A percentile compares a stretch with the other conserved stretches of the same genome.
Conservation (phyloP, 2,329 filamentous ascomycete species). For the Ophioceras dolichostomum region DNA sequence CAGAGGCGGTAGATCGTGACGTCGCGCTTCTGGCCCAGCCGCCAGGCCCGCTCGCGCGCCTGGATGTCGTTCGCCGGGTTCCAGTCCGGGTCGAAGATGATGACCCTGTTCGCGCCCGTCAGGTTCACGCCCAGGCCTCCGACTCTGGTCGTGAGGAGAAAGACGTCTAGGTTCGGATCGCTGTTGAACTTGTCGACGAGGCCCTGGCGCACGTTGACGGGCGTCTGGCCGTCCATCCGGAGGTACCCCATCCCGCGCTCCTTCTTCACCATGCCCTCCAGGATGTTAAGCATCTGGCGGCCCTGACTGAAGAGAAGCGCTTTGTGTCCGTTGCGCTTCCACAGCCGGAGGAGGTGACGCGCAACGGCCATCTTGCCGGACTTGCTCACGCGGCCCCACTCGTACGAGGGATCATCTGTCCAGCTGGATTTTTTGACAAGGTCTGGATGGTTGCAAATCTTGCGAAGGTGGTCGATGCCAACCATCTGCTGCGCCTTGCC, state of each 20-base stretch:
- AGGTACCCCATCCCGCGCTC: constrained; percentile 62
- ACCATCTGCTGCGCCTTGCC: constrained; percentile 70
- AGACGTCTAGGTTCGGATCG: constrained; percentile 67
- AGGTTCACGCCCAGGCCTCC: constrained; percentile 89
- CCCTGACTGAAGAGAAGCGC: constrained; percentile 88
- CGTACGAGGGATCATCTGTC: constrained; percentile 37
- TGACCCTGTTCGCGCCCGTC: constrained; percentile 88
- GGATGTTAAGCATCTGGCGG: constrained; percentile 87
- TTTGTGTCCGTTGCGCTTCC: constrained; percentile 86
- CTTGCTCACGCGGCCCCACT: constrained; percentile 65
- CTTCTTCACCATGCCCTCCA: constrained; percentile 65
- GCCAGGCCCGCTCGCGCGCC: constrained; percentile 90
- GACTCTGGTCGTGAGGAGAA: constrained; percentile 89
- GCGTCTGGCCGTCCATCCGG: constrained; percentile 88
- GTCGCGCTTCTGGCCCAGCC: constrained; percentile 85
- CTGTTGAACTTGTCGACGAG: constrained; percentile 92
- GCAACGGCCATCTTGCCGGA: constrained; percentile 97
- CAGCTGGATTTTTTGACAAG: constrained; percentile 53
- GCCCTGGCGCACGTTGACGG: constrained; percentile 75
- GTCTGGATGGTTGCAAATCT: constrained; percentile 97
- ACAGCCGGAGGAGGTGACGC: constrained; percentile 73
- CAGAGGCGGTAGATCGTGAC: constrained; percentile 97
- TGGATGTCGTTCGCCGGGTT: constrained; percentile 95
- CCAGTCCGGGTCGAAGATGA: constrained; percentile 98
- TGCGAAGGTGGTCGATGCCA: constrained; percentile 83